phyloP scores from a whole-genome alignment of 805 yeast species.

The Candida tallmaniae region DNA sequence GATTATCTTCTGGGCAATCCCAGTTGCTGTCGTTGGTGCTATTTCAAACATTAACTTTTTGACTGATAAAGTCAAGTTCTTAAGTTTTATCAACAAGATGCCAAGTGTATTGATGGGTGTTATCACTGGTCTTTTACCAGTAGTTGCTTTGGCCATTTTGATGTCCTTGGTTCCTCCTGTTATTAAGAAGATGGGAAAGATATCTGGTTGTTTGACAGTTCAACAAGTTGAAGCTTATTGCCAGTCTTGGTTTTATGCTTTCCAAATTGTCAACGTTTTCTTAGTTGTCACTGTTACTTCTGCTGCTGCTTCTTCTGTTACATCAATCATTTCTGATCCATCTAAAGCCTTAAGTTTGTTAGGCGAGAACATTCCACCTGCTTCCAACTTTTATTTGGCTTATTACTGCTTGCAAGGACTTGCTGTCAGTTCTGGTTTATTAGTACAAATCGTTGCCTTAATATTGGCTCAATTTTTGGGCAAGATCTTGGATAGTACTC shows the following conservation, averaged over 20 bases:
- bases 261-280: slow-evolving; percentile 87
- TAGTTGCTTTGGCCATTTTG: slow-evolving; percentile 57
- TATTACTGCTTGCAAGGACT: slow-evolving; percentile 82
- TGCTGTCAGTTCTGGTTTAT: slow-evolving; percentile 66
- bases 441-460: slow-evolving; percentile 72
- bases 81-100: slow-evolving; percentile 52
- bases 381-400: slow-evolving; percentile 85
- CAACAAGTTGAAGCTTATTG: slow-evolving; percentile 77
- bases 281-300: slow-evolving; percentile 81
- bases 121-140: slow-evolving; percentile 66
- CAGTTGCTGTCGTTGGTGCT: slow-evolving; percentile 75
- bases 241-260: slow-evolving; percentile 85
- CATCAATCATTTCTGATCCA: slow-evolving; percentile 66
- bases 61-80: slow-evolving; percentile 47
- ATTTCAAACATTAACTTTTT: slow-evolving; percentile 63
- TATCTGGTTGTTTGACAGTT: slow-evolving; percentile 65
- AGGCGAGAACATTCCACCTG: slow-evolving; percentile 76
- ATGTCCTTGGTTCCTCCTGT: slow-evolving; percentile 65
- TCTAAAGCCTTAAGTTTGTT: slow-evolving; percentile 66
- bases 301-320: slow-evolving; percentile 73
- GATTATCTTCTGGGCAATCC: slow-evolving; percentile 67
- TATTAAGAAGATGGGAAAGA: slow-evolving; percentile 64
- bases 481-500: slow-evolving; percentile 72
- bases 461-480: slow-evolving; percentile 70
- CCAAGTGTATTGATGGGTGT: slow-evolving; percentile 56